Evolutionary conservation across 202 grass and related monocot species (phyloP), one percentile per base, ranked within the genome.

Genomic region (Dendrocalamus latiflorus): DNA sequence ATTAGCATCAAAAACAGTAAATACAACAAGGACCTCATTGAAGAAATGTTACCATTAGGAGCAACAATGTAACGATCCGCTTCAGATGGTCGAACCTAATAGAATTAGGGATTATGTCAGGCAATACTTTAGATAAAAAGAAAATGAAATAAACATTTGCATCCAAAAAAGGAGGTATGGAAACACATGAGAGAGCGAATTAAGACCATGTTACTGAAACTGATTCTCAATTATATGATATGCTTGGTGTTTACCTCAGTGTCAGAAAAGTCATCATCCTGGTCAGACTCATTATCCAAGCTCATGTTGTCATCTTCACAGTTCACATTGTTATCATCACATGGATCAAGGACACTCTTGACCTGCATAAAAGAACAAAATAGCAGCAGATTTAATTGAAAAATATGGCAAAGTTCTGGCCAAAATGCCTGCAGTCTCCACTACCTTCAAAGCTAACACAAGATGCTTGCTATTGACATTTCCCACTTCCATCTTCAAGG

Each of bases 391-490:
- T 72, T 89, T 64, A 86, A 77, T 47, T 47, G 14, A 56, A 63
- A 26, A 28, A 62, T 6, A 82, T 30, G 2, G 14, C 18, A 70
- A 55, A 26, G 11, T 78, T 48, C 63, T 56, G n/a, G 25, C 72
- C 25, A 72, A 37, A 71, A 73, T 67, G 17, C 15, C 17, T 76
- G 37, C 21, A 67, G 47, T 82, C 33, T 36, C 18, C 41, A 71
- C 9, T 93, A 98, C 96, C 93, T 98, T 98, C 85, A 98, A 87
- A 80, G 96, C 77, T 86, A 98, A 82, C 25, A 98, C 80, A 65
- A 98, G 87, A 75, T 95, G 96, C 60, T 88, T 99, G 96, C 96
- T 95, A 77, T 99, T 95, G 63, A 99, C 93, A 85, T 93, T 95
- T 43, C 96, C 96, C 13, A 95, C 75, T 85, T 99, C 91, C 96